Evolutionary conservation across 352 stramenopile genomes (phyloP).

Genomic region (Stephanocyclus meneghinianus): DNA sequence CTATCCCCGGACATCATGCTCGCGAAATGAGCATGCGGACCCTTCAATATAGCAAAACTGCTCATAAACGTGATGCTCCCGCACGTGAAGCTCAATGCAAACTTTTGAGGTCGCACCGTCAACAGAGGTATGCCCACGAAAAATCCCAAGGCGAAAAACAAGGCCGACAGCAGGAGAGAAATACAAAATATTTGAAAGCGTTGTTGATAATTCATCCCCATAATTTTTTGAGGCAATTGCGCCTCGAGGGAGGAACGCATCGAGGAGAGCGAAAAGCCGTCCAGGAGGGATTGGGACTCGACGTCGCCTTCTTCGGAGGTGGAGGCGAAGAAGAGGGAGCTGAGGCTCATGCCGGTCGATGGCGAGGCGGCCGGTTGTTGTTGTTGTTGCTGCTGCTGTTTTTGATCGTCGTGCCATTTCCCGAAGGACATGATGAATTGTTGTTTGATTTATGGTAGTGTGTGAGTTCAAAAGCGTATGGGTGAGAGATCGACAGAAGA

Average conservation of each 20-base stretch:
- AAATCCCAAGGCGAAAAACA: conserved; percentile 83
- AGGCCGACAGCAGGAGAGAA: conserved; percentile 67
- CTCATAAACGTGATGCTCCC: conserved; percentile 81
- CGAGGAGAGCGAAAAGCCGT: conserved; percentile 48
- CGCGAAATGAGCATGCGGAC: conserved; percentile 69
- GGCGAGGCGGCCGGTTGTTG: not conserved
- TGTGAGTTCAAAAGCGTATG: too few relatives aligned
- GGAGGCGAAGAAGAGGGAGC: conserved; percentile 24
- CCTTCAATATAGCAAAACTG: conserved; percentile 81
- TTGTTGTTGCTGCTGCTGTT: conserved; percentile 36
- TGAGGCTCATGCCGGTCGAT: conserved; percentile 13
- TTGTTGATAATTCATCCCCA: conserved; percentile 83
- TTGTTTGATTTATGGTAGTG: not conserved
- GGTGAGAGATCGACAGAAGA: too few relatives aligned
- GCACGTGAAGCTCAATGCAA: conserved; percentile 80
- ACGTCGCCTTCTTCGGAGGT: conserved; percentile 12
- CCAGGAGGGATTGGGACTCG: conserved; percentile 63
- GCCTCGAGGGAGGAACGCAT: conserved; percentile 75
- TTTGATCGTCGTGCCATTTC: conserved; percentile 77
- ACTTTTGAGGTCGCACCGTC: conserved; percentile 77
- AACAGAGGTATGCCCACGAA: conserved; percentile 75
- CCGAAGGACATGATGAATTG: conserved; percentile 56
- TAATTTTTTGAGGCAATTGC: conserved; percentile 78
- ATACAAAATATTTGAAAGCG: conserved; percentile 80
- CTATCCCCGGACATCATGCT: conserved; percentile 70